Evolutionary conservation across 768 basidiomycete genomes (phyloP), one percentile per base, ranked within the genome.

Genomic region (Artomyces pyxidatus): DNA sequence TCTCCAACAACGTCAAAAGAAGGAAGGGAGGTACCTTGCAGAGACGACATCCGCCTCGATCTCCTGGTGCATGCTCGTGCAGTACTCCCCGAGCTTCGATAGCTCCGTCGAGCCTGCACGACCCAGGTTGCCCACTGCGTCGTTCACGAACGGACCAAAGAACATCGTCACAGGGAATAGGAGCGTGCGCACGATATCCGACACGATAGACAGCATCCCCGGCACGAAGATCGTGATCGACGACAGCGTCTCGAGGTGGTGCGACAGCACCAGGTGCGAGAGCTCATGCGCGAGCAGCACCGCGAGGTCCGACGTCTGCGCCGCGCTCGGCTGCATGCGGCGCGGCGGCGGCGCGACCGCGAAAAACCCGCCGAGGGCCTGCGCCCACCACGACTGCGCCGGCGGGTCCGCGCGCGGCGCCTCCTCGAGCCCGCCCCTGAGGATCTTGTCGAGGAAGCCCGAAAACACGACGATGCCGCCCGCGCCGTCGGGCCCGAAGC

Each of bases 381-480:
- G 64, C 5, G 71, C 69, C 68, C 69, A 72, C 70, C 76, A 73
- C 0, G 80, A 72, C 26, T 61, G 59, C 51, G 62, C 50, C 19
- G 35, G 32, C 8, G 45, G 23, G 26, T 50, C 54, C 25, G 60
- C 60, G 26, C 61, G 55, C 4, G 75, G 67, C 27, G 65, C 63
- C 54, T 73, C 75, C 35, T 30, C 45, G 46, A 77, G 61, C 7
- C 16, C 10, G 26, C 5, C 26, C n/a, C 43, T 16, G 28, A 96
- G 71, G 45, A 97, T 83, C 47, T 91, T 83, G 61, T 97, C 88
- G 42, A 98, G 63, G 68, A 97, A 90, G 5, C 95, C 95, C 11
- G 88, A 89, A 65, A 90, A 97, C 8, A 99, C 81, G 47, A 98
- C 94, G 50, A 99, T 78, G 6, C 96, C 95, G 50, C 91, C 93